Evolutionary conservation across 768 basidiomycete species (phyloP).

Genomic region (Rhodotorula paludigena): DNA sequence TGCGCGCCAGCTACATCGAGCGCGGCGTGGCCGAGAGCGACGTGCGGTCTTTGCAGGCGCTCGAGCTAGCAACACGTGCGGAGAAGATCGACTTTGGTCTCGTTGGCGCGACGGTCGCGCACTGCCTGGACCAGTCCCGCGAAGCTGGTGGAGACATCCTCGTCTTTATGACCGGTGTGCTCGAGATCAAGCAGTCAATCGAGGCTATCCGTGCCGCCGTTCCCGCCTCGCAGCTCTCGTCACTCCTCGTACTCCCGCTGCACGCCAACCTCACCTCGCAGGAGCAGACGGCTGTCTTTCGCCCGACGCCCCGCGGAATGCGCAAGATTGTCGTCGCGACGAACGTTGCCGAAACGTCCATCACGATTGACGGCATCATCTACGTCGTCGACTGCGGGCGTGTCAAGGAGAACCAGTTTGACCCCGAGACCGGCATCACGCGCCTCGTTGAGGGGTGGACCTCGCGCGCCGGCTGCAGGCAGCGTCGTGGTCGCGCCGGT

Average conservation of each 20-base stretch:
- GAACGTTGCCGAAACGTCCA: slow-evolving; percentile 77
- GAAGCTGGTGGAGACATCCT: slow-evolving; percentile 63
- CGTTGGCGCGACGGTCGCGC: slow-evolving; percentile 55
- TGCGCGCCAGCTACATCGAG: slow-evolving; percentile 55
- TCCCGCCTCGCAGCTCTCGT: slow-evolving; percentile 37
- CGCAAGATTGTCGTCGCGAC: slow-evolving; percentile 87
- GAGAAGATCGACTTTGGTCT: slow-evolving; percentile 72
- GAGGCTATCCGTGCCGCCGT: slow-evolving; percentile 40
- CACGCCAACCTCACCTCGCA: slow-evolving; percentile 82
- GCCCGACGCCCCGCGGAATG: slow-evolving; percentile 51
- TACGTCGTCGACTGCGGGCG: slow-evolving; percentile 86
- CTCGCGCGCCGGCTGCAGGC: slow-evolving; percentile 69
- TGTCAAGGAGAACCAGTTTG: slow-evolving; percentile 82
- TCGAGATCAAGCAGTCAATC: slow-evolving; percentile 49
- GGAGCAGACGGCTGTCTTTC: slow-evolving; percentile 76
- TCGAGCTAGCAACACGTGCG: slow-evolving; percentile 60
- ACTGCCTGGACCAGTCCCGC: slow-evolving; percentile 22
- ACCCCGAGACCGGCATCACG: slow-evolving; percentile 68
- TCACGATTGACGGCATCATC: slow-evolving; percentile 76
- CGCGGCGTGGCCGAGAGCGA: slow-evolving; percentile 53
- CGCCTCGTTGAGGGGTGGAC: slow-evolving; percentile 73
- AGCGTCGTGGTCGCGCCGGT: slow-evolving; percentile 84
- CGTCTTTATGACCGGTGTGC: slow-evolving; percentile 81
- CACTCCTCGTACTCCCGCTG: slow-evolving; percentile 57
- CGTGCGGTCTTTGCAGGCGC: slow-evolving; percentile 53